Evolutionary conservation across 441 rosid genomes (phyloP).

Genomic region (Adansonia gregorii): DNA sequence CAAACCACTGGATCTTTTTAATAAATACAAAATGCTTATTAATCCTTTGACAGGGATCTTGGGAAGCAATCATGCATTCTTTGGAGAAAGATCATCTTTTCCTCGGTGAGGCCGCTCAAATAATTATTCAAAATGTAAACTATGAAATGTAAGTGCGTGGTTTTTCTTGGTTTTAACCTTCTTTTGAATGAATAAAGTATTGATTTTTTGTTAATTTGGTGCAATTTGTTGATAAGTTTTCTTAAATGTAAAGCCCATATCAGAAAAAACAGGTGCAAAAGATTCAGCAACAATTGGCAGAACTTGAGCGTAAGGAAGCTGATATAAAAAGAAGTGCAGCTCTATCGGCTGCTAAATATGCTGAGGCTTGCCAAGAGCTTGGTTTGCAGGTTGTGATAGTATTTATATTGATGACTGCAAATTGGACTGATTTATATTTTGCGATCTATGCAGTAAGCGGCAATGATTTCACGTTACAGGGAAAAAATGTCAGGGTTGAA

Average conservation of each 20-base stretch:
- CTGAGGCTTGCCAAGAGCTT: conserved; percentile 95
- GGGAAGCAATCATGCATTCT: conserved; percentile 86
- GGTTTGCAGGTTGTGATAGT: conserved; percentile 74
- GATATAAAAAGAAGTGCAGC: conserved; percentile 87
- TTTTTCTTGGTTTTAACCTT: conserved; percentile 21
- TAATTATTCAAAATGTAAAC: conserved; percentile 84
- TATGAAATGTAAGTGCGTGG: conserved; percentile 80
- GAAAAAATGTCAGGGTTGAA: conserved; percentile 84
- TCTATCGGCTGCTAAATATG: conserved; percentile 81
- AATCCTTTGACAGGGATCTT: conserved; percentile 61
- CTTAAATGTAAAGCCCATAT: conserved; percentile 65
- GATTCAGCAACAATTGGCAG: conserved; percentile 85
- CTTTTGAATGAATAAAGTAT: conserved; percentile 15
- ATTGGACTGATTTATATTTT: conserved; percentile 29
- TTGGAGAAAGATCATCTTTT: conserved; percentile 85
- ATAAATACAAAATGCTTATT: not conserved
- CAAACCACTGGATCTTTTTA: not conserved
- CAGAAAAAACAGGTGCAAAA: conserved; percentile 96
- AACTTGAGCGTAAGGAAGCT: conserved; percentile 93
- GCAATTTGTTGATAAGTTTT: conserved; percentile 22
- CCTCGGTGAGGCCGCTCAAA: conserved; percentile 96
- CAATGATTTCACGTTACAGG: conserved; percentile 52
- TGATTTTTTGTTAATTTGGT: conserved; percentile 12
- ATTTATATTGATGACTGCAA: conserved; percentile 23
- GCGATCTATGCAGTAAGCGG: conserved; percentile 22